Conservation (phyloP, 371 early-diverging fungal species). For the Mucor irregularis region DNA sequence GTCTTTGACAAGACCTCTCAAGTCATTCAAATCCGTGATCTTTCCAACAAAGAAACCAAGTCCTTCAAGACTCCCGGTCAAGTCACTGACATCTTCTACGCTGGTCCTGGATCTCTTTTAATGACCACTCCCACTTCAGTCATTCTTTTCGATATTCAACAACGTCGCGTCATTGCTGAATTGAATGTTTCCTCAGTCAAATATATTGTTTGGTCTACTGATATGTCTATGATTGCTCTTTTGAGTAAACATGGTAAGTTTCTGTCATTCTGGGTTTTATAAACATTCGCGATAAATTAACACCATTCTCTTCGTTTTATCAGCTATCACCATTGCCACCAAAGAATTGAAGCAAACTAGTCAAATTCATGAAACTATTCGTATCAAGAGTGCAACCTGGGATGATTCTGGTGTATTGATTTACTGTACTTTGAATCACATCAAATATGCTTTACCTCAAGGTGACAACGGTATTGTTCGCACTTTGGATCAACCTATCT, state of each 20-base stretch:
- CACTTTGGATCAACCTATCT: constrained; percentile 94
- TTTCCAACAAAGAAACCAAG: constrained; percentile 86
- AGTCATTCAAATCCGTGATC: constrained; percentile 78
- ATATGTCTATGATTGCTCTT: constrained; percentile 85
- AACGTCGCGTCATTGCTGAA: constrained; percentile 73
- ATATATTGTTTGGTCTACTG: constrained; percentile 89
- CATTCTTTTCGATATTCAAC: constrained; percentile 88
- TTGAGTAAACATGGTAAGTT: constrained; percentile 95
- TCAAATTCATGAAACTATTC: constrained; percentile 94
- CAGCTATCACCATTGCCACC: constrained; percentile 85
- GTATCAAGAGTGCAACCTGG: constrained; percentile 96
- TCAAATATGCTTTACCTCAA: constrained; percentile 96
- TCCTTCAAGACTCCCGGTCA: constrained; percentile 78
- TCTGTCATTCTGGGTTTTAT: too few relatives aligned
- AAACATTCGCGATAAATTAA: too few relatives aligned
- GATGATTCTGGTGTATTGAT: constrained; percentile 91
- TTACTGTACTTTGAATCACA: constrained; percentile 97
- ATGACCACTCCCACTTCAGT: constrained; percentile 83
- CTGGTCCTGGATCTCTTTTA: constrained; percentile 82
- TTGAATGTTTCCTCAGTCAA: constrained; percentile 79
- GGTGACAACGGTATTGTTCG: constrained; percentile 97
- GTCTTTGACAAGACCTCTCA: constrained; percentile 84
- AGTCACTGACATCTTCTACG: constrained; percentile 84
- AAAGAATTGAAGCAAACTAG: constrained; percentile 84
- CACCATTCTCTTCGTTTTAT: too few relatives aligned